Evolutionary conservation across 805 yeast genomes (phyloP), one percentile per base, ranked within the genome.

Genomic region (Ogataea neopini): DNA sequence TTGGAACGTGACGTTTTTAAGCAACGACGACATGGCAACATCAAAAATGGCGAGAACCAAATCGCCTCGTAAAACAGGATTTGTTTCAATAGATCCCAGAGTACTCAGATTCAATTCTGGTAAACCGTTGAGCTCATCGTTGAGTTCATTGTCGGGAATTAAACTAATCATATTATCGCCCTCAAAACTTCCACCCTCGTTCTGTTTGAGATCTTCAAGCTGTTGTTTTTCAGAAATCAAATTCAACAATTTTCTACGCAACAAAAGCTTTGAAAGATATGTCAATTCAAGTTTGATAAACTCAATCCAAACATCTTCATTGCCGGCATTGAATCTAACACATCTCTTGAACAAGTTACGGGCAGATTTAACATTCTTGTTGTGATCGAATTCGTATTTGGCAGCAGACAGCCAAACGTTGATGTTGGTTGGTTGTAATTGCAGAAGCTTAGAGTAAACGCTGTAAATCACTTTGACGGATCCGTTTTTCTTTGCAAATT

Each of bases 381-480:
- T 89, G 23, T 79, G 79, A 57, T 92, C 97, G 59, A 88, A 84
- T 69, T 94, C 98, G 68, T 88, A 89, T 62, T 88, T 88, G 25
- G 97, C 97, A 19, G 97, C 97, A 59, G 88, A 80, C 36, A 94
- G 80, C 99, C 99, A 94, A 14, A 92, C 86, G 57, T 84, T 86
- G 2, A 89, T 79, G 61, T 91, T 87, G 36, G 86, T 78, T n/a
- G 99, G 98, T 63, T 94, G 98, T 53, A 90, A 70, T 66, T 84
- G 88, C 57, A 94, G 73, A 56, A 92, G 73, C 48, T 81, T 79
- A 5, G 91, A 83, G 65, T 90, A 88, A 6, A 88, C 82, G 53
- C 81, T 82, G 62, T 87, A 88, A 14, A 86, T 80, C 44, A 81
- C 81, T 59, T 83, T 84, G 52, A 85, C 80, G 3, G 89, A 82